phyloP scores from a whole-genome alignment of 2,329 filamentous ascomycete species.

The Torrubiellomyces zombiae region DNA sequence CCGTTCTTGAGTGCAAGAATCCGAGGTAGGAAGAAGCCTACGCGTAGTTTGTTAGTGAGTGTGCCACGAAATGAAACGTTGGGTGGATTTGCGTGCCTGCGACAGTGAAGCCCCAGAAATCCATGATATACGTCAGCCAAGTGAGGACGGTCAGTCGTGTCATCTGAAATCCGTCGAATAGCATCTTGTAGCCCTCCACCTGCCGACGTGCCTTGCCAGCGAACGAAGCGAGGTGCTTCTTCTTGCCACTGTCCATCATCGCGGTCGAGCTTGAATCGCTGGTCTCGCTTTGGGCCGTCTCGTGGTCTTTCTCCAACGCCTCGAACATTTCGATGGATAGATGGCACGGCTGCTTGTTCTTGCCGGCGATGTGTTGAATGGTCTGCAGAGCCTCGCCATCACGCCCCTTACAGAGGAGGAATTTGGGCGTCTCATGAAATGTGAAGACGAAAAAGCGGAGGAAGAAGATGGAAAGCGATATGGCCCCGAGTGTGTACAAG shows the following conservation, averaged over 20 bases:
- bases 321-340: constrained; percentile 21
- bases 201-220: constrained; percentile 4
- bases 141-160: constrained; percentile 17
- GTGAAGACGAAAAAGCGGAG: constrained; percentile 28
- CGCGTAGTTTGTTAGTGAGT: background rate
- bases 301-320: constrained; percentile 9
- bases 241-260: constrained; percentile 2
- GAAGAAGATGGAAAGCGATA: constrained; percentile 25
- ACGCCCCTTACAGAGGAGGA: constrained; percentile 23
- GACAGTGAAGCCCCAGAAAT: constrained; percentile 21
- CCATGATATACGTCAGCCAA: constrained; percentile 22
- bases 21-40: constrained; percentile 26
- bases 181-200: constrained; percentile 13
- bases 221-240: constrained; percentile 1
- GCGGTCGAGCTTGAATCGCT: constrained; percentile 7
- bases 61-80: rapidly evolving
- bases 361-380: constrained; percentile 26
- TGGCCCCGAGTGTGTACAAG: constrained; percentile 24
- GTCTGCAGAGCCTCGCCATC: constrained; percentile 29
- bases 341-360: constrained; percentile 17
- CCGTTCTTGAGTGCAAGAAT: constrained; percentile 36
- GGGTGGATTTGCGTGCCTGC: constrained; percentile 11
- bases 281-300: too few species aligned
- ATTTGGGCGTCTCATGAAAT: constrained; percentile 31
- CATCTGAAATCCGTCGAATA: constrained; percentile 17